These are phyloP conservation scores for Suhomyces guaymorum DNA, from an alignment of 1,139 yeast species.

Conservation along the genomic window DNA sequence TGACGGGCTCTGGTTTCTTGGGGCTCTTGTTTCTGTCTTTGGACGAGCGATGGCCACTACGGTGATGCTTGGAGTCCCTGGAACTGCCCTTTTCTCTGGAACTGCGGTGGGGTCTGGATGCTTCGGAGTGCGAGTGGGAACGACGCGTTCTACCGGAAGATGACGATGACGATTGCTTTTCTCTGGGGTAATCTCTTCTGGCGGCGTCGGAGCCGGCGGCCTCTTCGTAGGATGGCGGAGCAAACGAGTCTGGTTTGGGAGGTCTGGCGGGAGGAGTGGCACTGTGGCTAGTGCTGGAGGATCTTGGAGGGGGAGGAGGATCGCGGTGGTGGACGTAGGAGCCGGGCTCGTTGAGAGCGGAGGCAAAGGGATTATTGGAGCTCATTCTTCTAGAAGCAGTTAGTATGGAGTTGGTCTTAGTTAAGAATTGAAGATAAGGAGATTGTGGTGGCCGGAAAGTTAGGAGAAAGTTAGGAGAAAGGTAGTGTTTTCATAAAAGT, in stretches of 20 bases:
- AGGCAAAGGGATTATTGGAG: constrained; percentile 60
- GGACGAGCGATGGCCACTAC: constrained; percentile 16
- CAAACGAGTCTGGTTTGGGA: constrained; percentile 30
- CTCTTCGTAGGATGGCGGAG: constrained; percentile 71
- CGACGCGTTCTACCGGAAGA: constrained; percentile 22
- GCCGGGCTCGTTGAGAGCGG: constrained; percentile 43
- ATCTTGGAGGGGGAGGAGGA: constrained; percentile 34
- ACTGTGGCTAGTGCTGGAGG: constrained; percentile 15
- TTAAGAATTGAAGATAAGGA: too few relatives aligned
- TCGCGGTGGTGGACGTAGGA: constrained; percentile 37
- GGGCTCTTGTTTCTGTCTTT: constrained; percentile 36
- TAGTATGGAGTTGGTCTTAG: too few relatives aligned
- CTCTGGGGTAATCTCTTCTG: constrained; percentile 51
- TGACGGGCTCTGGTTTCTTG: constrained; percentile 44
- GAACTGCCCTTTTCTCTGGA: constrained; percentile 13
- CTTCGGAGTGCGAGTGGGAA: constrained; percentile 17
- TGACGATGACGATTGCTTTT: constrained; percentile 35
- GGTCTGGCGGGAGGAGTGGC: constrained; percentile 35
- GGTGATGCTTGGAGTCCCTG: too few relatives aligned
- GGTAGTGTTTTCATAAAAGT: too few relatives aligned
- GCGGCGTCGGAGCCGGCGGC: constrained; percentile 54
- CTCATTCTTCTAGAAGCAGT: constrained; percentile 41
- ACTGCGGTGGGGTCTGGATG: constrained; percentile 16
- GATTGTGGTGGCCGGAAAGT: too few relatives aligned
- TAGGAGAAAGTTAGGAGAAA: too few relatives aligned